These are phyloP conservation scores for Wickerhamiella shivajii DNA, from an alignment of 805 yeast species.

Conservation along the genomic window DNA sequence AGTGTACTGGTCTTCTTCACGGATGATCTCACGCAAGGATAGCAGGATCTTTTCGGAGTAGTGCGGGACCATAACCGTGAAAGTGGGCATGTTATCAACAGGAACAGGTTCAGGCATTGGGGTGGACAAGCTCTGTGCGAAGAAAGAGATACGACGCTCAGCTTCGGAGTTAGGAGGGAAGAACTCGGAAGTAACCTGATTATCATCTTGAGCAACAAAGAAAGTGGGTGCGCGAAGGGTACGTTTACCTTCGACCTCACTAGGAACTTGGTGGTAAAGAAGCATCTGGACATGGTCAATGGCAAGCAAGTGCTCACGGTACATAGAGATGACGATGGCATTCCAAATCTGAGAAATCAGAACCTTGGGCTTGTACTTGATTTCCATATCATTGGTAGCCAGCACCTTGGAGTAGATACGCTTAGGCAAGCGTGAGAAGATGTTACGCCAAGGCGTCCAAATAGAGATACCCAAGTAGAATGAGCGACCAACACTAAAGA, in stretches of 20 bases:
- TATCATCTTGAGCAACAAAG: conserved; percentile 95
- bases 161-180: conserved; percentile 97
- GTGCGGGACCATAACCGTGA: conserved; percentile 93
- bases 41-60: conserved; percentile 87
- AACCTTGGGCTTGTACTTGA: conserved; percentile 96
- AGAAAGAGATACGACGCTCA: conserved; percentile 98
- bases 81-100: conserved; percentile 98
- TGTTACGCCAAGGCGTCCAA: conserved; percentile 98
- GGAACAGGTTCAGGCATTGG: conserved; percentile 99
- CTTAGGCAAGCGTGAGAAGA: conserved; percentile 94
- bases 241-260: conserved; percentile 96
- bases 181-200: conserved; percentile 85
- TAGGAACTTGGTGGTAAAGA: conserved; percentile 95
- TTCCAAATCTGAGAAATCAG: conserved; percentile 98
- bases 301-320: conserved; percentile 96
- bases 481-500: conserved; percentile 93
- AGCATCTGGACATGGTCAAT: conserved; percentile 97
- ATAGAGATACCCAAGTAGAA: conserved; percentile 98
- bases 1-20: conserved; percentile 94
- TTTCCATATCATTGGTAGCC: conserved; percentile 98
- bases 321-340: conserved; percentile 97
- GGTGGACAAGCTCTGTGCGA: conserved; percentile 96
- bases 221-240: conserved; percentile 97
- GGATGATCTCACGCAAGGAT: conserved; percentile 88
- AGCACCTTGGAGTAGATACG: conserved; percentile 95